Percentiles rank a stretch among this genome's conserved stretches.
Conservation (phyloP, 805 yeast species). For the Pachysolen tannophilus region DNA sequence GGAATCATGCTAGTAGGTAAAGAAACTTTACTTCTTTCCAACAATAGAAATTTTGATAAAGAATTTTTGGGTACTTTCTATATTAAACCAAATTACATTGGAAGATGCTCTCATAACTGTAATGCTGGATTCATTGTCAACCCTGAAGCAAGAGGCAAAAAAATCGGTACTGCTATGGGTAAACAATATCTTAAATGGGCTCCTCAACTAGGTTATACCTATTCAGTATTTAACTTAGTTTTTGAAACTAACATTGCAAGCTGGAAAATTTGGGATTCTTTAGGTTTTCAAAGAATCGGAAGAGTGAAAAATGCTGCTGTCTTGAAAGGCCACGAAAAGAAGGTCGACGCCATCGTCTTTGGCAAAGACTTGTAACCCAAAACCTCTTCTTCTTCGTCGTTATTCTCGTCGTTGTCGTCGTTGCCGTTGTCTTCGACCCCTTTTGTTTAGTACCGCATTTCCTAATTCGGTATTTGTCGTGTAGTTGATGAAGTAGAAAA, state of each 20-base stretch:
- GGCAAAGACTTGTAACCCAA: slow-evolving; percentile 68
- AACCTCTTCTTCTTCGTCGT: too few relatives aligned
- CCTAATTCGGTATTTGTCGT: too few relatives aligned
- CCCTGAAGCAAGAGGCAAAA: slow-evolving; percentile 45
- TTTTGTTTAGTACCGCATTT: too few relatives aligned
- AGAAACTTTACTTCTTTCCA: slow-evolving; percentile 10
- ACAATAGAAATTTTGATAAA: slow-evolving; percentile 23
- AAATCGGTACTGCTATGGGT: slow-evolving; percentile 65
- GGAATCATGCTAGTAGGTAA: slow-evolving; percentile 49
- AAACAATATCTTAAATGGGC: slow-evolving; percentile 61
- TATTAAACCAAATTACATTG: slow-evolving; percentile 80
- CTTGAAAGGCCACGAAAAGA: slow-evolving; percentile 52
- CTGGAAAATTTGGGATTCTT: slow-evolving; percentile 67
- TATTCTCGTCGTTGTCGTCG: too few relatives aligned
- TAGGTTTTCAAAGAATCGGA: slow-evolving; percentile 80
- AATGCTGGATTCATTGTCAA: slow-evolving; percentile 83
- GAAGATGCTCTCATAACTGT: slow-evolving; percentile 80
- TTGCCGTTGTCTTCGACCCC: too few relatives aligned
- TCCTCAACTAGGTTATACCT: slow-evolving; percentile 68
- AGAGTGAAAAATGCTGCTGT: slow-evolving; percentile 64
- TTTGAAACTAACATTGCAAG: slow-evolving; percentile 77
- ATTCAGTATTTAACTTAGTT: slow-evolving; percentile 83
- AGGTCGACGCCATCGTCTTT: slow-evolving; percentile 71
- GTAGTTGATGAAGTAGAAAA: too few relatives aligned
- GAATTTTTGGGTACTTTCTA: slow-evolving; percentile 65